These are phyloP conservation scores for Pseudogymnoascus sp. DNA, from an alignment of 2,329 filamentous ascomycete genomes.

Conservation along the genomic window DNA sequence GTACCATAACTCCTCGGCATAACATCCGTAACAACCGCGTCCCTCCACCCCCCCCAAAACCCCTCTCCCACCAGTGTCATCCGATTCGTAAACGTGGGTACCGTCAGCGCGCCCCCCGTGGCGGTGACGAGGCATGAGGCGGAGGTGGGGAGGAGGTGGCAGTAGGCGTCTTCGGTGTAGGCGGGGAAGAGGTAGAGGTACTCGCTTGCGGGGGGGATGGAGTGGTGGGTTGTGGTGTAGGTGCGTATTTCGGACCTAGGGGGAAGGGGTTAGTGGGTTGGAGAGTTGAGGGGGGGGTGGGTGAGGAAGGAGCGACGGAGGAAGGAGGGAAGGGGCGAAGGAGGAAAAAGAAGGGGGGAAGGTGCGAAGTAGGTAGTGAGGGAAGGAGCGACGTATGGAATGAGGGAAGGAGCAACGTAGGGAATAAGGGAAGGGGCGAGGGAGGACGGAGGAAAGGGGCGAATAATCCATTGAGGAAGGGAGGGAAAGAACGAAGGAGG, in stretches of 20 bases:
- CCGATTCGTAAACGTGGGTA: not conserved
- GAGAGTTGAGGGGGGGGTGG: not conserved
- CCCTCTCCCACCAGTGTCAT: not conserved
- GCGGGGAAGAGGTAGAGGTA: not conserved
- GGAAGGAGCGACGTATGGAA: too few relatives aligned
- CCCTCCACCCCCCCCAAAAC: not conserved
- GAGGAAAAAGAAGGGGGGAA: too few relatives aligned
- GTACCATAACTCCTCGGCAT: not conserved
- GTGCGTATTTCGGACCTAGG: not conserved
- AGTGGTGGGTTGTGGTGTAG: not conserved
- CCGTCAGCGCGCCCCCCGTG: not conserved
- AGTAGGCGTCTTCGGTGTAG: not conserved
- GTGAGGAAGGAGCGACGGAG: too few relatives aligned
- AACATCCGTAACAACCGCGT: not conserved
- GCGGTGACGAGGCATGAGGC: not conserved
- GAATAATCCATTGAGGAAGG: too few relatives aligned
- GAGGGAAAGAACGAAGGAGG: not conserved
- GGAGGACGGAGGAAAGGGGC: too few relatives aligned
- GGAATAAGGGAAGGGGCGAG: too few relatives aligned
- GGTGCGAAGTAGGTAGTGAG: too few relatives aligned
- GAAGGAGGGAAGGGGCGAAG: too few relatives aligned
- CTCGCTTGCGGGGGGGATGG: not conserved
- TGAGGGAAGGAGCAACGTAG: not conserved
- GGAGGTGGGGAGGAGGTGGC: not conserved
- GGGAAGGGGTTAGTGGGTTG: not conserved